phyloP scores from a whole-genome alignment of 108 stramenopile species.

The Pseudonitzschia multistriata region DNA sequence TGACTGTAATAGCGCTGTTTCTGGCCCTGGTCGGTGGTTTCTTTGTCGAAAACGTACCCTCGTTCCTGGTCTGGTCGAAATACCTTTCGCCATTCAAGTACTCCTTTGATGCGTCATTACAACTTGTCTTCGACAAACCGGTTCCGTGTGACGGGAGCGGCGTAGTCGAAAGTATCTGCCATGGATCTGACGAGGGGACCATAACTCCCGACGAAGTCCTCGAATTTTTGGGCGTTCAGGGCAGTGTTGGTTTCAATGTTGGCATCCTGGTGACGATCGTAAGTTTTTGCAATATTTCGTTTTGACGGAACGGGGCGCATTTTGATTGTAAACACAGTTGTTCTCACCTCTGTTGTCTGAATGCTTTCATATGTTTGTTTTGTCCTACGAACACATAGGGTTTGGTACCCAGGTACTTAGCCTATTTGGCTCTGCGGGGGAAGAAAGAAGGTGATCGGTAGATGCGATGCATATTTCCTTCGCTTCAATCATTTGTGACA shows the following conservation, averaged over 20 bases:
- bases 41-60: slow-evolving; percentile 57
- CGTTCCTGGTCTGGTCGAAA: slow-evolving; percentile 50
- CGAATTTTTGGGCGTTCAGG: slow-evolving; percentile 57
- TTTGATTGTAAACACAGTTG: no score
- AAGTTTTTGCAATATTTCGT: background rate
- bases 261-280: slow-evolving; percentile 51
- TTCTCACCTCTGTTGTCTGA: no score
- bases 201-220: slow-evolving; percentile 38
- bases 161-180: slow-evolving; percentile 20
- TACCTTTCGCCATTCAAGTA: slow-evolving; percentile 73
- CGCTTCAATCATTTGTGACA: no score
- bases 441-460: slow-evolving; percentile 33
- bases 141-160: slow-evolving; percentile 71
- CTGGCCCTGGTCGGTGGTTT: slow-evolving; percentile 68
- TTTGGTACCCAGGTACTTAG: slow-evolving; percentile 49
- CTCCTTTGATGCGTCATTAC: slow-evolving; percentile 53
- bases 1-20: slow-evolving; percentile 48
- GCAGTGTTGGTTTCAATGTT: slow-evolving; percentile 59
- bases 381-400: slow-evolving; percentile 1
- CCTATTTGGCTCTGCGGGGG: slow-evolving; percentile 52
- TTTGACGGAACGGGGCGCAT: no score
- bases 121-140: slow-evolving; percentile 49
- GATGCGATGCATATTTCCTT: background rate
- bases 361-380: no score
- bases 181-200: background rate